Conservation (phyloP, 768 basidiomycete species). For the Tremella yokohamensis region DNA sequence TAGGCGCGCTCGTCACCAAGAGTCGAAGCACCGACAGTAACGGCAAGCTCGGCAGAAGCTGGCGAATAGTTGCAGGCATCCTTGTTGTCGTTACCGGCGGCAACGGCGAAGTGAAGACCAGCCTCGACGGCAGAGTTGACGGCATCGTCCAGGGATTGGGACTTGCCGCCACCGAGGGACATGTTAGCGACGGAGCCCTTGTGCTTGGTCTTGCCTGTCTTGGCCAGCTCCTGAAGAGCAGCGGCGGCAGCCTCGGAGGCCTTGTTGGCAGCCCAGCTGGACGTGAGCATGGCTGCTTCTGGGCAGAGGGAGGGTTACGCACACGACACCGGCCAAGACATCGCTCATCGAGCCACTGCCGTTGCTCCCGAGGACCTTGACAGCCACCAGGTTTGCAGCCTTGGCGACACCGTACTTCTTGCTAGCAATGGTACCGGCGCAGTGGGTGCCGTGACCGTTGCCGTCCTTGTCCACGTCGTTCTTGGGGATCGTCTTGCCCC, state of each 20-base stretch:
- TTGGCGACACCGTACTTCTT: conserved; percentile 93
- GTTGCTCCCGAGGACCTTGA: conserved; percentile 71
- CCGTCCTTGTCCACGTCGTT: conserved; percentile 83
- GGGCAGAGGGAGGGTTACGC: conserved; percentile 11
- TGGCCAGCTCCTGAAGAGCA: conserved; percentile 63
- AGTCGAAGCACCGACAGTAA: conserved; percentile 84
- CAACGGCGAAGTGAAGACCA: conserved; percentile 95
- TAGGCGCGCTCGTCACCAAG: conserved; percentile 54
- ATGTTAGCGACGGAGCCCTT: conserved; percentile 81
- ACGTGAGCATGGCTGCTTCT: conserved; percentile 1
- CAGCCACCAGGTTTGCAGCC: conserved; percentile 62
- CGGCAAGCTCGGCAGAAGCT: conserved; percentile 77
- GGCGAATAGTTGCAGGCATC: conserved; percentile 93
- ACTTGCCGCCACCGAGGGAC: conserved; percentile 95
- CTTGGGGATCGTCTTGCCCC: conserved; percentile 87
- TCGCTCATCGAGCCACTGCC: conserved; percentile 94
- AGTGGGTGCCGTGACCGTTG: conserved; percentile 93
- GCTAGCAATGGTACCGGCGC: conserved; percentile 94
- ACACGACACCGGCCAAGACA: conserved; percentile 76
- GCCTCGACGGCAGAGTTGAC: conserved; percentile 77
- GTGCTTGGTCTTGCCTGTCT: conserved; percentile 74
- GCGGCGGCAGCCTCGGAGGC: conserved; percentile 58
- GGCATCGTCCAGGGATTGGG: conserved; percentile 71
- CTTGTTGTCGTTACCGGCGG: conserved; percentile 79
- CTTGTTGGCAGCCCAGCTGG: conserved; percentile 62